Conservation (phyloP, 75 land plant genomes). For the Cryptomeria japonica region DNA sequence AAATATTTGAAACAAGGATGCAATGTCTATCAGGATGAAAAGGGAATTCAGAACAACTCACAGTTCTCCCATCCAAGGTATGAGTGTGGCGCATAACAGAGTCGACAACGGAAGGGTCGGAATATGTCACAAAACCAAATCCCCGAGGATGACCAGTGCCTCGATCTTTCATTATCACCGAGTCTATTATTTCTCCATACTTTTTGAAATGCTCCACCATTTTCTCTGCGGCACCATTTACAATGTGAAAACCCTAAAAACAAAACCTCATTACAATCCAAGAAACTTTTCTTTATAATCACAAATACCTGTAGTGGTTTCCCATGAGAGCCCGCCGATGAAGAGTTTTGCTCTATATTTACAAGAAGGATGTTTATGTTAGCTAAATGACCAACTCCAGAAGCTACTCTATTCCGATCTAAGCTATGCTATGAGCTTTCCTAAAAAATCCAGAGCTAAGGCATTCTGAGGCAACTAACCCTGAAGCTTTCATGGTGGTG, state of each 20-base stretch:
- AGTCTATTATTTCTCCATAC: slow-evolving; percentile 77
- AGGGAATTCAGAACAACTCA: slow-evolving; percentile 14
- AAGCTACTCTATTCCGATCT: slow-evolving; percentile 11
- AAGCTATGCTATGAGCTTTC: background rate
- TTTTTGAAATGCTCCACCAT: slow-evolving; percentile 61
- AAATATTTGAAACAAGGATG: too few relatives aligned
- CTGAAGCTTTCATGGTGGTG: slow-evolving; percentile 24
- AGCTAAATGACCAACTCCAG: slow-evolving; percentile 20
- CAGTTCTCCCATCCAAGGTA: slow-evolving; percentile 68
- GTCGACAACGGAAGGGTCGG: slow-evolving; percentile 57
- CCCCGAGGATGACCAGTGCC: slow-evolving; percentile 64
- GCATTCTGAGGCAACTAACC: slow-evolving; percentile 31
- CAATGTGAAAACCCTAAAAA: background rate
- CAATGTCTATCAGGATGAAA: too few relatives aligned
- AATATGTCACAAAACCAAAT: slow-evolving; percentile 84
- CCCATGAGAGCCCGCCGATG: slow-evolving; percentile 42
- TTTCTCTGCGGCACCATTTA: slow-evolving; percentile 34
- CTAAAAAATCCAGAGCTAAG: slow-evolving; percentile 11
- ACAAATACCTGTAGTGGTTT: slow-evolving; percentile 30
- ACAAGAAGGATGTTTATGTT: slow-evolving; percentile 24
- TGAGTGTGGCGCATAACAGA: slow-evolving; percentile 58
- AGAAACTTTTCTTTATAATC: background rate
- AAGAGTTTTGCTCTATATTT: slow-evolving; percentile 33
- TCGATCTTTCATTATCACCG: slow-evolving; percentile 76
- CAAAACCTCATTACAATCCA: background rate